Evolutionary conservation across 2,329 filamentous ascomycete genomes (phyloP).

Genomic region (Hypoxylon sp.): DNA sequence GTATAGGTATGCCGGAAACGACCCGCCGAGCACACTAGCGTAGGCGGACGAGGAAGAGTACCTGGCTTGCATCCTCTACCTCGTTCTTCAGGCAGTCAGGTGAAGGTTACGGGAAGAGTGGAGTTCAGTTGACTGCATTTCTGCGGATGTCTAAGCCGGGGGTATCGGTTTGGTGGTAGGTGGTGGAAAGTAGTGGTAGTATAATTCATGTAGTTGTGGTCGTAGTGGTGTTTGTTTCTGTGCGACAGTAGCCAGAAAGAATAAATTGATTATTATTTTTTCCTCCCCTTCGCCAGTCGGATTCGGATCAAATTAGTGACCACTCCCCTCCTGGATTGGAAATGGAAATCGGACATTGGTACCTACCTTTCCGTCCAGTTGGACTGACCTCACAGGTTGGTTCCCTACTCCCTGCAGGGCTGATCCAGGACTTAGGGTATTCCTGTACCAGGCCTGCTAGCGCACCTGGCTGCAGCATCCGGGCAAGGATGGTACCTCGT

Average conservation of each 20-base stretch:
- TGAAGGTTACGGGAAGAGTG: slow-evolving; percentile 41
- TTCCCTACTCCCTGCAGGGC: slow-evolving; percentile 32
- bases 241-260: slow-evolving; percentile 19
- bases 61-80: slow-evolving; percentile 33
- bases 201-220: slow-evolving; percentile 20
- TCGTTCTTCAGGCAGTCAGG: slow-evolving; percentile 51
- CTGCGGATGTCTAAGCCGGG: slow-evolving; percentile 35
- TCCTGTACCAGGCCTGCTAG: slow-evolving; percentile 13
- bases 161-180: slow-evolving; percentile 29
- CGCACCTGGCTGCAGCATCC: slow-evolving; percentile 22
- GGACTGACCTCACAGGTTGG: slow-evolving; percentile 19
- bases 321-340: slow-evolving; percentile 24
- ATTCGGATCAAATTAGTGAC: slow-evolving; percentile 29
- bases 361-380: no score
- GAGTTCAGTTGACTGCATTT: slow-evolving; percentile 37
- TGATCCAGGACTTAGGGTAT: slow-evolving; percentile 34
- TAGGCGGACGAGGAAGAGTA: slow-evolving; percentile 34
- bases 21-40: slow-evolving; percentile 38
- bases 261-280: slow-evolving; percentile 24
- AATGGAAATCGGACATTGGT: slow-evolving; percentile 24
- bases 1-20: slow-evolving; percentile 32
- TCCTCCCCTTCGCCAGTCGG: slow-evolving; percentile 21
- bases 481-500: slow-evolving; percentile 25
- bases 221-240: slow-evolving; percentile 20
- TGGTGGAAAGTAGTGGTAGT: slow-evolving; percentile 8